Percentiles rank a stretch among this genome's conserved stretches.
Conservation (phyloP, 805 yeast species). For the Saccharomyces jurei region DNA sequence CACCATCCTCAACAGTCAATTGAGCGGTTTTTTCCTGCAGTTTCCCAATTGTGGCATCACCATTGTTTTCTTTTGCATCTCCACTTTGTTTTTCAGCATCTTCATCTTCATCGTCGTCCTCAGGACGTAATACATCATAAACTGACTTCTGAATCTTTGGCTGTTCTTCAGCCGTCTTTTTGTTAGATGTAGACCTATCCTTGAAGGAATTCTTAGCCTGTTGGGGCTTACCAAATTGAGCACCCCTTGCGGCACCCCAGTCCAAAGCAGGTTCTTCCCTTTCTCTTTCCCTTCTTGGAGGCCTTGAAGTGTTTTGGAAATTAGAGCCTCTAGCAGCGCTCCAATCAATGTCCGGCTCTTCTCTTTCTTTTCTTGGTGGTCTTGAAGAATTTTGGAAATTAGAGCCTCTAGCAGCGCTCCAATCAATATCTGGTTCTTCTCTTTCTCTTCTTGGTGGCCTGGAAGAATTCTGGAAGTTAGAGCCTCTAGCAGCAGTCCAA, state of each 20-base stretch:
- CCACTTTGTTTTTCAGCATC: constrained; percentile 13
- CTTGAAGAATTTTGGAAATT: constrained; percentile 26
- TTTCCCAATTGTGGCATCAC: constrained; percentile 13
- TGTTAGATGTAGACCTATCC: constrained; percentile 7
- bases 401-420: constrained; percentile 30
- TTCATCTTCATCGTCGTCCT: constrained; percentile 45
- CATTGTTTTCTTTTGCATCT: constrained; percentile 9
- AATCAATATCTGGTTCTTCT: constrained; percentile 40
- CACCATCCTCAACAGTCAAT: constrained; percentile 32
- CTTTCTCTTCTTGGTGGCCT: constrained; percentile 22
- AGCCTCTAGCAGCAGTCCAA: constrained; percentile 45
- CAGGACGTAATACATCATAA: constrained; percentile 43
- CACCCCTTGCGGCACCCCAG: constrained; percentile 26
- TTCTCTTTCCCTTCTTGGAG: constrained; percentile 22
- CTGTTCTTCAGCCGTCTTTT: constrained; percentile 23
- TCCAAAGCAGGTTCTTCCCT: constrained; percentile 26
- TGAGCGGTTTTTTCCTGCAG: constrained; percentile 34
- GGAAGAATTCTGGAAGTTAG: constrained; percentile 18
- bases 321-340: constrained; percentile 30
- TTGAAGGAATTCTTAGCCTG: constrained; percentile 13
- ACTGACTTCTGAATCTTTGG: constrained; percentile 37
- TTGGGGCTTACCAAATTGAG: constrained; percentile 3
- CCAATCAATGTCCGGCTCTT: constrained; percentile 44
- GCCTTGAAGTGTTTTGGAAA: constrained; percentile 8
- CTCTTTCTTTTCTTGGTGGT: constrained; percentile 30